Percentiles rank a stretch among this genome's conserved stretches.
These are phyloP conservation scores for Ogataea pignaliae DNA, from an alignment of 805 yeast species.

Conservation along the genomic window DNA sequence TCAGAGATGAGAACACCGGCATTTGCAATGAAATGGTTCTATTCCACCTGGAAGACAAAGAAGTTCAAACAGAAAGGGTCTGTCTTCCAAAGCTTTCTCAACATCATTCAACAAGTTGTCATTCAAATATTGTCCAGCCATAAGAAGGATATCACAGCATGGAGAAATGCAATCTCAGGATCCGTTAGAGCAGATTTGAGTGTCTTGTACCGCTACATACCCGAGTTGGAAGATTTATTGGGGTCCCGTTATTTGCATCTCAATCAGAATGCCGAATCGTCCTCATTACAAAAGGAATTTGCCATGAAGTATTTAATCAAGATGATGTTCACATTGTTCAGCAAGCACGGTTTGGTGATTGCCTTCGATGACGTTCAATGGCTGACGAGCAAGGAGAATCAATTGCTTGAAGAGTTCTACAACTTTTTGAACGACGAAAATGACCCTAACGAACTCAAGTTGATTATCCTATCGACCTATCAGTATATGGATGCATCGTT, in stretches of 20 bases:
- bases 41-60: constrained; percentile 28
- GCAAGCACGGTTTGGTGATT: constrained; percentile 37
- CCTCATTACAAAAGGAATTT: constrained; percentile 33
- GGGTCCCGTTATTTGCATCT: constrained; percentile 37
- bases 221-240: constrained; percentile 39
- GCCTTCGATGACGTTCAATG: constrained; percentile 44
- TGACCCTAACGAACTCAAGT: not conserved
- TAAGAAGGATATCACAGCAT: constrained; percentile 30
- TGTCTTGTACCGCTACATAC: constrained; percentile 37
- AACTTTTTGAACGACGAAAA: constrained; percentile 14
- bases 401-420: constrained; percentile 26
- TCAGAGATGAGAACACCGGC: constrained; percentile 35
- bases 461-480: not conserved
- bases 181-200: constrained; percentile 39
- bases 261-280: constrained; percentile 11
- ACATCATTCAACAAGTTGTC: constrained; percentile 29
- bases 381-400: constrained; percentile 32
- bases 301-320: constrained; percentile 39
- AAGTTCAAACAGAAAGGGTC: constrained; percentile 23
- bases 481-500: not conserved
- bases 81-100: constrained; percentile 10
- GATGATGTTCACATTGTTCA: constrained; percentile 35
- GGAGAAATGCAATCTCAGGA: constrained; percentile 38
- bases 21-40: constrained; percentile 28
- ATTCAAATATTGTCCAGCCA: constrained; percentile 39